phyloP scores from a whole-genome alignment of 345 rosid genomes.

The Anacardium occidentale region DNA sequence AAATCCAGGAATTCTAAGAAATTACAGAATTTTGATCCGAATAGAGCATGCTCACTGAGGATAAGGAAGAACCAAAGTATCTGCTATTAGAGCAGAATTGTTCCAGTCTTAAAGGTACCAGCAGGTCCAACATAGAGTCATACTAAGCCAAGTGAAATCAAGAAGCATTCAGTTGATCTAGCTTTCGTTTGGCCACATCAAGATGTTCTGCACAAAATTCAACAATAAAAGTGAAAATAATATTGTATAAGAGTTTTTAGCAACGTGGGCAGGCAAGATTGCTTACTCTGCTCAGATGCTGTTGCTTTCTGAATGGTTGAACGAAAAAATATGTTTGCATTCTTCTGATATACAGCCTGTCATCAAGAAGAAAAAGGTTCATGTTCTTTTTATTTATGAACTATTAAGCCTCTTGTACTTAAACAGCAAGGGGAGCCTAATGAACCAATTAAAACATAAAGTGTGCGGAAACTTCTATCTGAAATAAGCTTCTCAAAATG shows the following conservation, averaged over 20 bases:
- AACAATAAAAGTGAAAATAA: neutral
- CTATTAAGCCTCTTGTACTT: too few species aligned
- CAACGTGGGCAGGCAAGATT: neutral
- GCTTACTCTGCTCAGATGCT: conserved; percentile 50
- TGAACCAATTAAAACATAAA: too few species aligned
- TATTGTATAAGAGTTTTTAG: neutral
- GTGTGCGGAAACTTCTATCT: too few species aligned
- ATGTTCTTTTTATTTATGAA: neutral
- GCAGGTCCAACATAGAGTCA: neutral
- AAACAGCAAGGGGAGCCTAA: too few species aligned
- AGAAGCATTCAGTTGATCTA: conserved; percentile 34
- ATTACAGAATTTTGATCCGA: neutral
- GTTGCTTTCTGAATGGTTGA: conserved; percentile 41
- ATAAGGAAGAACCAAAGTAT: neutral
- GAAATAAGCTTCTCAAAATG: too few species aligned
- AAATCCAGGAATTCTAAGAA: neutral
- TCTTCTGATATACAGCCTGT: conserved; percentile 54
- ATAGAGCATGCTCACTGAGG: neutral
- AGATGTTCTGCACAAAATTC: conserved; percentile 44
- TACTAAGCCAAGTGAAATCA: conserved; percentile 2
- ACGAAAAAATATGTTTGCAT: conserved; percentile 45
- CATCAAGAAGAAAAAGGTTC: conserved; percentile 2
- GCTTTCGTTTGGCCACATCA: conserved; percentile 39
- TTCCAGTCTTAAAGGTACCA: too few species aligned
- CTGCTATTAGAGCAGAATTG: neutral